phyloP scores from a whole-genome alignment of 2,329 filamentous ascomycete genomes.

The Thielaviopsis populi region DNA sequence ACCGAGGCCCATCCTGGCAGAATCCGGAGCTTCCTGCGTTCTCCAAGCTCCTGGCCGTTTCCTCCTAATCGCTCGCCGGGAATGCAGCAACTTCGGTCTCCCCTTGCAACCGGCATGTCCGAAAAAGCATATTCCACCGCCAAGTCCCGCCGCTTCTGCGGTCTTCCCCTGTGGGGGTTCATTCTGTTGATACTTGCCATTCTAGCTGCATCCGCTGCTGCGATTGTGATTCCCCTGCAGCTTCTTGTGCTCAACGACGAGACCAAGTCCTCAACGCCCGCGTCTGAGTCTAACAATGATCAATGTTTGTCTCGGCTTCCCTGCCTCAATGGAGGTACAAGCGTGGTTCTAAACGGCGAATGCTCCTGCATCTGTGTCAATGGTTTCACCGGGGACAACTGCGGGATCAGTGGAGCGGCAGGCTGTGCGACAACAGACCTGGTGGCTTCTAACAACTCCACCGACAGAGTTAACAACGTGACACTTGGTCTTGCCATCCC shows the following conservation, averaged over 20 bases:
- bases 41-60: constrained; percentile 35
- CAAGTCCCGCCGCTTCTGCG: constrained; percentile 57
- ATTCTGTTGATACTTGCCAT: constrained; percentile 51
- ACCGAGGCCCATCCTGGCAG: constrained; percentile 23
- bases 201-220: constrained; percentile 50
- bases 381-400: constrained; percentile 56
- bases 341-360: constrained; percentile 47
- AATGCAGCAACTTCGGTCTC: constrained; percentile 13
- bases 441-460: constrained; percentile 24
- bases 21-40: constrained; percentile 29
- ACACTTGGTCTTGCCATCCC: constrained; percentile 72
- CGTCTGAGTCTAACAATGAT: constrained; percentile 26
- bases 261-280: constrained; percentile 22
- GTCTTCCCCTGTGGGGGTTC: constrained; percentile 67
- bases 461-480: constrained; percentile 41
- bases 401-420: constrained; percentile 31
- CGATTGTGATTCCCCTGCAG: constrained; percentile 62
- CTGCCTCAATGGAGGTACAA: constrained; percentile 71
- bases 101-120: constrained; percentile 13
- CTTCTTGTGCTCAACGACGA: constrained; percentile 42
- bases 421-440: constrained; percentile 40
- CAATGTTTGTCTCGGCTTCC: constrained; percentile 46
- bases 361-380: constrained; percentile 85
- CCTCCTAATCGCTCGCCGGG: constrained; percentile 21
- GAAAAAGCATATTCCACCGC: constrained; percentile 14